A percentile compares a stretch with the other conserved stretches of the same genome.
Evolutionary conservation across 441 rosid species (phyloP).

Genomic region (Erodium moschatum): DNA sequence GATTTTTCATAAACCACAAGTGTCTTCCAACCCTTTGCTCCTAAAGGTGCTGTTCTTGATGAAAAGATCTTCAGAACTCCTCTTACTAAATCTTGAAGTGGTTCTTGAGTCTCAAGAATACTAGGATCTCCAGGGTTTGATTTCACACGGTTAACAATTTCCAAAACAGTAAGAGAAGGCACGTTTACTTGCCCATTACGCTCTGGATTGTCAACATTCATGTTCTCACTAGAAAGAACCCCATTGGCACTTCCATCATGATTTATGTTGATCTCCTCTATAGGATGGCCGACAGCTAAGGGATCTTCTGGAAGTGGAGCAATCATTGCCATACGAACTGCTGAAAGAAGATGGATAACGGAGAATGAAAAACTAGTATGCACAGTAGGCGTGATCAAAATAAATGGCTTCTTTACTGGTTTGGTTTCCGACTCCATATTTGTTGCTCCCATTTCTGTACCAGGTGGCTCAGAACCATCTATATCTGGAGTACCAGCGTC

Average conservation of each 20-base stretch:
- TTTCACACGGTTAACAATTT: slow-evolving; percentile 74
- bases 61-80: slow-evolving; percentile 86
- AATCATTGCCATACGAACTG: slow-evolving; percentile 85
- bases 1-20: slow-evolving; percentile 73
- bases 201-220: slow-evolving; percentile 36
- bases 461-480: slow-evolving; percentile 47
- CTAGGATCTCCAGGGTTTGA: slow-evolving; percentile 94
- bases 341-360: slow-evolving; percentile 87
- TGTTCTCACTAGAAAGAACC: slow-evolving; percentile 36
- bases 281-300: slow-evolving; percentile 43
- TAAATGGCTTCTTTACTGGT: slow-evolving; percentile 75
- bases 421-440: slow-evolving; percentile 65
- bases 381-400: slow-evolving; percentile 85
- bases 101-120: slow-evolving; percentile 89
- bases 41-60: slow-evolving; percentile 92
- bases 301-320: slow-evolving; percentile 56
- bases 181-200: slow-evolving; percentile 35
- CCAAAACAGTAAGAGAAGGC: slow-evolving; percentile 72
- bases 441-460: slow-evolving; percentile 34
- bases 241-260: slow-evolving; percentile 43
- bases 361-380: slow-evolving; percentile 94
- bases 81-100: slow-evolving; percentile 87
- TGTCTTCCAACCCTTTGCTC: slow-evolving; percentile 94
- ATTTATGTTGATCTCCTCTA: slow-evolving; percentile 40
- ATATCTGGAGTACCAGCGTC: slow-evolving; percentile 40